phyloP scores from a whole-genome alignment of 2,329 filamentous ascomycete genomes.

The Verticillium klebahnii region DNA sequence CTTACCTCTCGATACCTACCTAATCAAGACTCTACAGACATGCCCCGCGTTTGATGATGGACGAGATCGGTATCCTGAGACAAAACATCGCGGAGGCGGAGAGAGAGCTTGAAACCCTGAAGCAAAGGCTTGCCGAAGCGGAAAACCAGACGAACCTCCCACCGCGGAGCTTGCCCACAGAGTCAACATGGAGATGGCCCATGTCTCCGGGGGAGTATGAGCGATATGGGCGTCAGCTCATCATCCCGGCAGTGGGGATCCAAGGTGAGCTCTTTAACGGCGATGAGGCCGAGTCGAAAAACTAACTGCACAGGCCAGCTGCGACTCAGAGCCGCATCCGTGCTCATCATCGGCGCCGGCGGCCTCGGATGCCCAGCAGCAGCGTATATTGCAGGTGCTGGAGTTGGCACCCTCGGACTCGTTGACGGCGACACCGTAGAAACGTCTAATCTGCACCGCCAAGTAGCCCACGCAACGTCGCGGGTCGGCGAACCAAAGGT shows the following conservation, averaged over 20 bases:
- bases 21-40: background rate
- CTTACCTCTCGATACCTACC: background rate
- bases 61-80: slow-evolving; percentile 35
- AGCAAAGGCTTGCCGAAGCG: slow-evolving; percentile 35
- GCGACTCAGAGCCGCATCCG: slow-evolving; percentile 60
- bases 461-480: slow-evolving; percentile 72
- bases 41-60: slow-evolving; percentile 23
- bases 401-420: slow-evolving; percentile 76
- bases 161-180: background rate
- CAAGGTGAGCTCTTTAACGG: slow-evolving; percentile 46
- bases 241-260: slow-evolving; percentile 76
- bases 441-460: slow-evolving; percentile 84
- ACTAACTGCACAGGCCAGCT: slow-evolving; percentile 61
- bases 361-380: slow-evolving; percentile 90
- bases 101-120: slow-evolving; percentile 39
- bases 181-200: slow-evolving; percentile 56
- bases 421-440: slow-evolving; percentile 89
- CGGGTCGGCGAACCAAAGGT: slow-evolving; percentile 76
- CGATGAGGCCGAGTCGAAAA: slow-evolving; percentile 1
- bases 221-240: slow-evolving; percentile 86
- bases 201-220: slow-evolving; percentile 70
- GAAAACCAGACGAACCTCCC: slow-evolving; percentile 21
- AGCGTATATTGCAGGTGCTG: slow-evolving; percentile 86
- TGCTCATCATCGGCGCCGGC: slow-evolving; percentile 82
- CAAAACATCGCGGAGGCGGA: slow-evolving; percentile 44